These are phyloP conservation scores for Sporobolomyces pararoseus DNA, from an alignment of 768 basidiomycete genomes.

Conservation along the genomic window DNA sequence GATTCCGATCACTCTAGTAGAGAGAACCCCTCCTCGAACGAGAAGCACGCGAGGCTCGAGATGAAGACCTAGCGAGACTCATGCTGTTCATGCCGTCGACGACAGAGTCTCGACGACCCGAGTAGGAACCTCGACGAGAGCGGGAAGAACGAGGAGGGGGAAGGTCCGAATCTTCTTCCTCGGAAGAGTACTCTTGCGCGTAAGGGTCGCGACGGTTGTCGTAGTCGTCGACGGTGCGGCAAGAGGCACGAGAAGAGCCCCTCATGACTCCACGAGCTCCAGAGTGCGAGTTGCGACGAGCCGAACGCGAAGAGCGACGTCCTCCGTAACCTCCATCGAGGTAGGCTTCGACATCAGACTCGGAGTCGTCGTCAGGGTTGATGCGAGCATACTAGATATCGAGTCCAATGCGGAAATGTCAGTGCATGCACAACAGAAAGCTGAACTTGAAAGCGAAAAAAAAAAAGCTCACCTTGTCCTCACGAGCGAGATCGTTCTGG, in stretches of 20 bases:
- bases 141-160: not conserved
- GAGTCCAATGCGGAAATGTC: not conserved
- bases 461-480: constrained; percentile 29
- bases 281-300: too few relatives aligned
- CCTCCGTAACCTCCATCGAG: not conserved
- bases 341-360: constrained; percentile 12
- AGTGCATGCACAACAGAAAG: not conserved
- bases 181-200: not conserved
- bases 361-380: constrained; percentile 22
- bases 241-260: too few relatives aligned
- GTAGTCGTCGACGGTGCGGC: not conserved
- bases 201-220: too few relatives aligned
- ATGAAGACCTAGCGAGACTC: not conserved
- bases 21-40: constrained; percentile 7
- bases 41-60: constrained; percentile 1
- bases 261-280: too few relatives aligned
- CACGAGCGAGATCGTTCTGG: constrained; percentile 13
- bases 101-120: constrained; percentile 7
- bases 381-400: constrained; percentile 17
- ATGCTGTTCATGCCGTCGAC: not conserved
- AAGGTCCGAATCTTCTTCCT: not conserved
- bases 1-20: not conserved
- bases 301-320: not conserved
- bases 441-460: not conserved
- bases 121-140: not conserved